Percentiles rank a stretch among this genome's conserved stretches.
Conservation (phyloP, 129 eudicot genomes). For the Flaveria bidentis region DNA sequence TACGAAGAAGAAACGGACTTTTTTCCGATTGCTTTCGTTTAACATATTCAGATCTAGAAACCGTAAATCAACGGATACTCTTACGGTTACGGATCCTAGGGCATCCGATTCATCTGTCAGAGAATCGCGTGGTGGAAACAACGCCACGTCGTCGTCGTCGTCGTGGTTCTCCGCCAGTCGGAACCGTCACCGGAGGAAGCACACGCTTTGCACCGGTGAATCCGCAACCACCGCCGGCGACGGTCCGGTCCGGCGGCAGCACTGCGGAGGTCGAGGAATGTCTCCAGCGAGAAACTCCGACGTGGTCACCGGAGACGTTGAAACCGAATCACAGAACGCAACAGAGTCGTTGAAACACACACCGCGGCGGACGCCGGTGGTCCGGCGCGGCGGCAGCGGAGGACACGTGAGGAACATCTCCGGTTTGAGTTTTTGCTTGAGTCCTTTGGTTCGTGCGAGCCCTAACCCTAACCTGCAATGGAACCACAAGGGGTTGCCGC, state of each 20-base stretch:
- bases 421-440: slow-evolving; percentile 52
- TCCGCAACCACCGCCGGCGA: slow-evolving; percentile 13
- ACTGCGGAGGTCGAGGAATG: slow-evolving; percentile 60
- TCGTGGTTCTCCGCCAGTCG: slow-evolving; percentile 57
- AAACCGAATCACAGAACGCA: slow-evolving; percentile 38
- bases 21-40: slow-evolving; percentile 36
- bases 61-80: slow-evolving; percentile 26
- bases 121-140: slow-evolving; percentile 24
- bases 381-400: slow-evolving; percentile 36
- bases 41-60: slow-evolving; percentile 65
- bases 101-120: slow-evolving; percentile 24
- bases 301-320: slow-evolving; percentile 35
- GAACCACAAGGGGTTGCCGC: slow-evolving; percentile 59
- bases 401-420: slow-evolving; percentile 41
- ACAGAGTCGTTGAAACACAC: slow-evolving; percentile 55
- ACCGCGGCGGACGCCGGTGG: slow-evolving; percentile 47
- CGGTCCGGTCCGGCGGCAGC: slow-evolving; percentile 27
- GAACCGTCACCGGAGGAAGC: slow-evolving; percentile 40
- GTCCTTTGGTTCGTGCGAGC: slow-evolving; percentile 75
- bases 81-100: slow-evolving; percentile 29
- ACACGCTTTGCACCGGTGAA: slow-evolving; percentile 33
- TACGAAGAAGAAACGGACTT: slow-evolving; percentile 30
- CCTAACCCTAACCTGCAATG: slow-evolving; percentile 68
- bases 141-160: slow-evolving; percentile 38
- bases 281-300: slow-evolving; percentile 62